Base-by-base conservation (phyloP, 1,284 basidiomycete genomes). In the Sphaerobolus stellatus region DNA sequence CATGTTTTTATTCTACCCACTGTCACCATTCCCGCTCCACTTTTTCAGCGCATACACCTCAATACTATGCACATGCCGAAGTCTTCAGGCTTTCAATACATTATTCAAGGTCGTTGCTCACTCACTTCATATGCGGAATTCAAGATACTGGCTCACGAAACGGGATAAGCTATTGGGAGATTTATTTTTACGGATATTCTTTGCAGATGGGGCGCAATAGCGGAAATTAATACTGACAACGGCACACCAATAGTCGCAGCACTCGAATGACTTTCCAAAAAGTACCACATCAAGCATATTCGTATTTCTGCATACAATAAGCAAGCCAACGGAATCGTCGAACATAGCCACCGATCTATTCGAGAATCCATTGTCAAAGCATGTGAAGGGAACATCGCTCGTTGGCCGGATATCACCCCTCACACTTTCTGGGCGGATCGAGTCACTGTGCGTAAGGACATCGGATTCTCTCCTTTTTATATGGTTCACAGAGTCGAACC, bases 391-490 rank as follows among this genome's bases (percentile, higher is more conserved):
- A 28, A 65, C 7, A 41, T 41, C 6, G 6, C 6, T 9, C 18
- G 25, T 20, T 41, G 40, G 40, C n/a, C 40, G 9, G 40, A 41
- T 41, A 18, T 36, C 11, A 36, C 33, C 0, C 64, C 63, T 14
- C 64, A 57, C 0, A 66, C 74, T 0, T 70, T 77, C 38, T 79
- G 74, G 74, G 70, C 73, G 0, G 73, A 79, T 13, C 50, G 66
- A 0, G 59, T 77, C 1, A 74, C 72, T 0, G 57, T 67, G 2
- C 56, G 63, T 0, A 53, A 62, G 7, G 49, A 57, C 0, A 69
- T 66, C 1, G 69, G 74, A 0, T 66, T 63, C 28, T 73, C 64
- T 0, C 75, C 75, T 0, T 77, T 71, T 48, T 76, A 66, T 51
- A 64, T 66, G 5, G 66, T 64, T 0, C 68, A 67, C 16, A 72